Evolutionary conservation across 495 filamentous ascomycete species (phyloP).

Genomic region (Amphirosellinia nigrospora): DNA sequence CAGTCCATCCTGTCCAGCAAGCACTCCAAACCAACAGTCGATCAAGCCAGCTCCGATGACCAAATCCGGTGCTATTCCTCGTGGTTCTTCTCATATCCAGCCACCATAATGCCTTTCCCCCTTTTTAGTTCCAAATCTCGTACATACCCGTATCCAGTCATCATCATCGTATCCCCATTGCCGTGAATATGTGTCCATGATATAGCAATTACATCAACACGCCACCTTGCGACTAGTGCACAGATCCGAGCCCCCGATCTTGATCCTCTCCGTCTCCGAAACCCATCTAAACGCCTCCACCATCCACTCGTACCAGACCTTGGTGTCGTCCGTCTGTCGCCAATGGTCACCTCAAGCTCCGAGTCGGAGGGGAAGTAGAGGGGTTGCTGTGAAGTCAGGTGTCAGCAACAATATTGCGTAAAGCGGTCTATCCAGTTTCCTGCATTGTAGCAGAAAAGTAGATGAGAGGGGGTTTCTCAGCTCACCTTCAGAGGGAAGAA

Average conservation of each 20-base stretch:
- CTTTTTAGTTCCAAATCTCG: background rate
- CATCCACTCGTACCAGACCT: constrained; percentile 99
- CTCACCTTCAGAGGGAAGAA: constrained; percentile 93
- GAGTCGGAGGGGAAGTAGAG: constrained; percentile 84
- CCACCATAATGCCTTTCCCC: too few relatives aligned
- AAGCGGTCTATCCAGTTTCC: too few relatives aligned
- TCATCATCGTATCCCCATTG: background rate
- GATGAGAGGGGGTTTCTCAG: background rate
- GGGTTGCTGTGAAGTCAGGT: constrained; percentile 66
- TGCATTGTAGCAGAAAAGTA: too few relatives aligned
- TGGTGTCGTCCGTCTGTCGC: constrained; percentile 90
- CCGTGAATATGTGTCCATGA: background rate
- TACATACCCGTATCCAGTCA: background rate
- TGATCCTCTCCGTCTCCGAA: constrained; percentile 67
- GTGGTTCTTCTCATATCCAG: background rate
- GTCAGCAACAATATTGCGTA: background rate
- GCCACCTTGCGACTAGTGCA: constrained; percentile 90
- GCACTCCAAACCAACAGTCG: constrained; percentile 7
- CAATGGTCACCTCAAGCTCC: constrained; percentile 91
- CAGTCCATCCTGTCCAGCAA: too few relatives aligned
- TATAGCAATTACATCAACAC: constrained; percentile 81
- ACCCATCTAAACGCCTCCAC: constrained; percentile 78
- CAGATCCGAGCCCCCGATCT: constrained; percentile 80
- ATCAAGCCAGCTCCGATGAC: background rate
- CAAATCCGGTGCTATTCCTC: background rate